Evolutionary conservation across 805 yeast genomes (phyloP).

Genomic region (Suhomyces tanzawaensis): DNA sequence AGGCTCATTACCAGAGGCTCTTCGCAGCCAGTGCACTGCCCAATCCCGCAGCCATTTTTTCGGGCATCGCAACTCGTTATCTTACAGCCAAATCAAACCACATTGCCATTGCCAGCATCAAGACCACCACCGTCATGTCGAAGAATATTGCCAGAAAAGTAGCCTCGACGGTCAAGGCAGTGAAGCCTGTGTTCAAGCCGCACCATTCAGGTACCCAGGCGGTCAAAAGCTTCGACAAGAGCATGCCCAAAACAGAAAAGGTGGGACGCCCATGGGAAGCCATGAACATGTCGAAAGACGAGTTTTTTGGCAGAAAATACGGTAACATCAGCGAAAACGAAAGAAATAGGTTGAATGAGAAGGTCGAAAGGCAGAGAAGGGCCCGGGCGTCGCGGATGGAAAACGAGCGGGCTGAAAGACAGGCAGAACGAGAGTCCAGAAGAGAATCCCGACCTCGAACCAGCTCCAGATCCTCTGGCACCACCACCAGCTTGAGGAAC

Average conservation of each 20-base stretch:
- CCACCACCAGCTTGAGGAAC: slow-evolving; percentile 1
- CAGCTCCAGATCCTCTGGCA: neutral
- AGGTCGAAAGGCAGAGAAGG: slow-evolving; percentile 31
- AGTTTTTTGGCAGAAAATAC: slow-evolving; percentile 37
- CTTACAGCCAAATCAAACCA: too few species aligned
- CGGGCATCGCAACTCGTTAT: too few species aligned
- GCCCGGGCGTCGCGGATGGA: slow-evolving; percentile 24
- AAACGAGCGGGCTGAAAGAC: slow-evolving; percentile 15
- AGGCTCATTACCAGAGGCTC: too few species aligned
- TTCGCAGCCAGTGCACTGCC: too few species aligned
- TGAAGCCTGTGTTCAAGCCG: slow-evolving; percentile 10
- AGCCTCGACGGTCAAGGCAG: neutral
- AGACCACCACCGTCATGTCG: too few species aligned
- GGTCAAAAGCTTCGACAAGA: slow-evolving; percentile 23
- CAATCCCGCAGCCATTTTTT: too few species aligned
- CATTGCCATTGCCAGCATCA: too few species aligned
- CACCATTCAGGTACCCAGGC: slow-evolving; percentile 8
- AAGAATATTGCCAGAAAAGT: neutral
- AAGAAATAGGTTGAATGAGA: slow-evolving; percentile 24
- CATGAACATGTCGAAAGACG: slow-evolving; percentile 36
- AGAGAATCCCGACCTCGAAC: neutral
- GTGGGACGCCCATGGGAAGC: slow-evolving; percentile 36
- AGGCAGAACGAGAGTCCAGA: slow-evolving; percentile 5
- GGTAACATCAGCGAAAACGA: slow-evolving; percentile 26
- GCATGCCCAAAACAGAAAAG: slow-evolving; percentile 19